These are phyloP conservation scores for Martensiomyces pterosporus DNA, from an alignment of 192 early-diverging fungal species.

Conservation along the genomic window DNA sequence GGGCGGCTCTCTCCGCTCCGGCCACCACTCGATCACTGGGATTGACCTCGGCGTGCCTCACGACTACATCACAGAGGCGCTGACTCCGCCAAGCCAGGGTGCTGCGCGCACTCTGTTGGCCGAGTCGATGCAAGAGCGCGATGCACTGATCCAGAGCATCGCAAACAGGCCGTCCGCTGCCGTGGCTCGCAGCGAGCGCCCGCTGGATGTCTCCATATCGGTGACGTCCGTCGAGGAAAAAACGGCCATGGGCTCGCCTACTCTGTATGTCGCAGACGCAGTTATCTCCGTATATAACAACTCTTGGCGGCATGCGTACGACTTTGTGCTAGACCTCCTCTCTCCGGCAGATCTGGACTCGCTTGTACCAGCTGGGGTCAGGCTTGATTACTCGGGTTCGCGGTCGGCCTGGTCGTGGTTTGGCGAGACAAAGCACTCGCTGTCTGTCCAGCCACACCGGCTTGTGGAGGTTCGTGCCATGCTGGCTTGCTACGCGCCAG, in stretches of 20 bases:
- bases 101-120: conserved; percentile 44
- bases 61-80: conserved; percentile 58
- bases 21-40: conserved; percentile 91
- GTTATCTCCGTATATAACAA: conserved; percentile 32
- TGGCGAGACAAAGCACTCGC: conserved; percentile 11
- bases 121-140: conserved; percentile 38
- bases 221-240: neutral
- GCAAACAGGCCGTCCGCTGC: conserved; percentile 7
- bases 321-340: conserved; percentile 20
- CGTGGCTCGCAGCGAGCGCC: conserved; percentile 18
- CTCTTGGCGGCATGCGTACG: conserved; percentile 44
- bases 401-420: conserved; percentile 43
- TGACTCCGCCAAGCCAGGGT: conserved; percentile 45
- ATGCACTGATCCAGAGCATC: conserved; percentile 36
- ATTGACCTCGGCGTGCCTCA: conserved; percentile 82
- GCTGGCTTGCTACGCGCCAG: conserved; percentile 21
- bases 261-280: conserved; percentile 16
- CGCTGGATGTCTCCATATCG: conserved; percentile 26
- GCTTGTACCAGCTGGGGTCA: conserved; percentile 1
- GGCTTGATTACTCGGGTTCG: conserved; percentile 27
- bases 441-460: conserved; percentile 10
- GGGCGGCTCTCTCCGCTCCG: conserved; percentile 32
- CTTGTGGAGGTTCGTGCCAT: conserved; percentile 6
- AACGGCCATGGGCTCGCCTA: neutral
- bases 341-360: conserved; percentile 28